These are phyloP conservation scores for Lignosus rhinocerotis DNA, from an alignment of 1,284 basidiomycete genomes.

Conservation along the genomic window DNA sequence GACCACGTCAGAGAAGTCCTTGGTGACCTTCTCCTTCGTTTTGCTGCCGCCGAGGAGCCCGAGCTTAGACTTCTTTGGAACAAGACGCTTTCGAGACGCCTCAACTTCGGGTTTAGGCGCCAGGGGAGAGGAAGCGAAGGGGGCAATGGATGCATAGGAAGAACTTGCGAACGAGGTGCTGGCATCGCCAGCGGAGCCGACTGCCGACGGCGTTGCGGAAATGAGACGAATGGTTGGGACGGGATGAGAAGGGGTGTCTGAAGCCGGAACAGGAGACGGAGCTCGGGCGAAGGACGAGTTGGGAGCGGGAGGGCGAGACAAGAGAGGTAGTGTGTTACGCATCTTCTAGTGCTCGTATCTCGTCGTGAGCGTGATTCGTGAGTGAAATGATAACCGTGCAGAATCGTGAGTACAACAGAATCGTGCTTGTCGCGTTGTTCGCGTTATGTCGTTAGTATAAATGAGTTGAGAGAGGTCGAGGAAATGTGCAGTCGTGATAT, in stretches of 20 bases:
- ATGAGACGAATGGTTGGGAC: conserved; percentile 68
- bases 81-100: conserved; percentile 51
- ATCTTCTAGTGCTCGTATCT: conserved; percentile 31
- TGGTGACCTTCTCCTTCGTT: conserved; percentile 35
- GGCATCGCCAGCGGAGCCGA: conserved; percentile 41
- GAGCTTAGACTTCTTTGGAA: conserved; percentile 76
- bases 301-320: conserved; percentile 34
- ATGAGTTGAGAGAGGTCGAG: conserved; percentile 10
- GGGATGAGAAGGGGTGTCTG: conserved; percentile 34
- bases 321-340: conserved; percentile 37
- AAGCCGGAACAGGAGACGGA: conserved; percentile 32
- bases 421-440: conserved; percentile 22
- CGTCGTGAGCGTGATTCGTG: conserved; percentile 19
- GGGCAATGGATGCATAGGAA: conserved; percentile 33
- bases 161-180: conserved; percentile 31
- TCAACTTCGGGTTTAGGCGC: conserved; percentile 35
- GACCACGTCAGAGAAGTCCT: conserved; percentile 63
- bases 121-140: conserved; percentile 34
- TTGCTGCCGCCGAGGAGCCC: conserved; percentile 46
- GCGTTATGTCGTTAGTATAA: conserved; percentile 24
- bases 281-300: conserved; percentile 30
- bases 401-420: conserved; percentile 29
- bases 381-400: conserved; percentile 16
- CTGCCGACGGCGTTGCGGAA: conserved; percentile 61
- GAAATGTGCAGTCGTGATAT: conserved; percentile 25